Conservation (phyloP, 2,329 filamentous ascomycete genomes). For the Alternaria consortialis region DNA sequence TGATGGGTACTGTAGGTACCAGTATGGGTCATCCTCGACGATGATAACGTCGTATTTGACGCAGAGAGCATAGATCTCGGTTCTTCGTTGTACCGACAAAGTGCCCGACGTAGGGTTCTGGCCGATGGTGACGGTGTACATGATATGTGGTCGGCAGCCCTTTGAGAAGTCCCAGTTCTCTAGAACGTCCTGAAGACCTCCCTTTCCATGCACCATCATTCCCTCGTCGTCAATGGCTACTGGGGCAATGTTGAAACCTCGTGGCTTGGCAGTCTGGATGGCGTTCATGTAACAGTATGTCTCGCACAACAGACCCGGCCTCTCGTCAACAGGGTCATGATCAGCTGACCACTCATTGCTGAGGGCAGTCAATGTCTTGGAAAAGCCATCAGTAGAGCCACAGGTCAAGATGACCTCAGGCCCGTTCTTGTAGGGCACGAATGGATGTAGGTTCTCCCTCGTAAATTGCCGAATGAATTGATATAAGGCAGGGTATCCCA, state of each 20-base stretch:
- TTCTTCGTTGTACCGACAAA: constrained; percentile 75
- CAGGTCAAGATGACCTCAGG: constrained; percentile 81
- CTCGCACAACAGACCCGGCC: constrained; percentile 82
- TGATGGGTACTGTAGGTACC: constrained; percentile 89
- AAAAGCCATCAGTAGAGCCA: constrained; percentile 85
- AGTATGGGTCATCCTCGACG: constrained; percentile 94
- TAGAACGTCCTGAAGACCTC: constrained; percentile 79
- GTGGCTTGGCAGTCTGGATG: constrained; percentile 70
- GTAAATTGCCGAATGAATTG: constrained; percentile 82
- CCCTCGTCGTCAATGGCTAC: constrained; percentile 81
- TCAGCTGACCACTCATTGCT: constrained; percentile 77
- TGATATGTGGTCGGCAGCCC: constrained; percentile 79
- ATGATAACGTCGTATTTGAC: constrained; percentile 89
- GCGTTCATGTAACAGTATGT: constrained; percentile 83
- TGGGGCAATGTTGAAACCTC: constrained; percentile 76
- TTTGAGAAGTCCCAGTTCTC: constrained; percentile 80
- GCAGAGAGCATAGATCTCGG: constrained; percentile 81
- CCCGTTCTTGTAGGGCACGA: constrained; percentile 78
- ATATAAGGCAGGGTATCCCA: constrained; percentile 81
- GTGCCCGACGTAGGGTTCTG: constrained; percentile 88
- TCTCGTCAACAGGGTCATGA: constrained; percentile 70
- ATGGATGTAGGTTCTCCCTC: constrained; percentile 78
- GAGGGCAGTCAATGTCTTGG: constrained; percentile 79
- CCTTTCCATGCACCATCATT: constrained; percentile 77
- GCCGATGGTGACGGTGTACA: constrained; percentile 92